Conservation (phyloP, 495 filamentous ascomycete species). For the Hypoxylon trugodes region DNA sequence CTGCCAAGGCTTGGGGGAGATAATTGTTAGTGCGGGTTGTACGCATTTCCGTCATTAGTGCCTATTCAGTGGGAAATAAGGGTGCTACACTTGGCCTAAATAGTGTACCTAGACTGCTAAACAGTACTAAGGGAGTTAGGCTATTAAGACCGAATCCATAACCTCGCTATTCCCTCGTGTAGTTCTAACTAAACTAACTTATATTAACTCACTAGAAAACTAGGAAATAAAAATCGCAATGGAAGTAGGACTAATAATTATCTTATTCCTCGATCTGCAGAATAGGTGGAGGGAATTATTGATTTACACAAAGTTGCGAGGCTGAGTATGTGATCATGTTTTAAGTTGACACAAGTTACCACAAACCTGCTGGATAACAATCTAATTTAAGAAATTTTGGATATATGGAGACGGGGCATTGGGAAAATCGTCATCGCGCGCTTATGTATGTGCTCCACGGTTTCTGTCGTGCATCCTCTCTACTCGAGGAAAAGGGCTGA, state of each 20-base stretch:
- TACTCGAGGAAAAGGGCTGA: slow-evolving; percentile 2
- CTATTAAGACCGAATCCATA: no score
- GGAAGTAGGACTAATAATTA: slow-evolving; percentile 2
- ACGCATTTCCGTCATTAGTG: slow-evolving; percentile 1
- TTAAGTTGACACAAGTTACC: slow-evolving; percentile 10
- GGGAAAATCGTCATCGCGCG: slow-evolving; percentile 7
- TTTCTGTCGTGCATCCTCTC: slow-evolving; percentile 15
- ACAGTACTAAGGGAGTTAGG: no score
- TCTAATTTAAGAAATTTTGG: slow-evolving; percentile 37
- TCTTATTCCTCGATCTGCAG: neutral
- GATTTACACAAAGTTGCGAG: slow-evolving; percentile 10
- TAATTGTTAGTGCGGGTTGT: slow-evolving; percentile 2
- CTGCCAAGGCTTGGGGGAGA: slow-evolving; percentile 12
- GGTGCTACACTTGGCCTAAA: no score
- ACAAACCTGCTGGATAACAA: slow-evolving; percentile 10
- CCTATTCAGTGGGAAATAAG: neutral
- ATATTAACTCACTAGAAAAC: no score
- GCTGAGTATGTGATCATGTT: slow-evolving; percentile 16
- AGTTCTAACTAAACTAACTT: no score
- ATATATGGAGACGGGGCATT: neutral
- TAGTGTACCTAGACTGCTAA: no score
- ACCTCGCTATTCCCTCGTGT: no score
- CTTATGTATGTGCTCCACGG: slow-evolving; percentile 20
- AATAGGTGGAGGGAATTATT: neutral
- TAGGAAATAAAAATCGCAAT: no score